Evolutionary conservation across 1,284 basidiomycete species (phyloP).

Genomic region (Ceratobasidium theobromae): DNA sequence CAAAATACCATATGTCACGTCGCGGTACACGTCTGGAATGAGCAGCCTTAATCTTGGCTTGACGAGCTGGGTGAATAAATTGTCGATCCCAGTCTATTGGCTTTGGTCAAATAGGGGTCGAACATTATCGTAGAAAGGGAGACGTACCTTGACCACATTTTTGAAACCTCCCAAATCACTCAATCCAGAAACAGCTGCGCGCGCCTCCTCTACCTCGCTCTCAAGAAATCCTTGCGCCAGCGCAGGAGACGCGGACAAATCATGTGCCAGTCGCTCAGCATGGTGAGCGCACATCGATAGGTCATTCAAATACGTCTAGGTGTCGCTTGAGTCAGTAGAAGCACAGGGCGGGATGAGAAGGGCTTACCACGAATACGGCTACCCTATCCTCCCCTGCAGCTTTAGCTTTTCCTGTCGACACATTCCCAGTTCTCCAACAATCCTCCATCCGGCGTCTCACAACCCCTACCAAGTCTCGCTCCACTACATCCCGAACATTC

Average conservation of each 20-base stretch:
- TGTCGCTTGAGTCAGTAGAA: conserved; percentile 63
- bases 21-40: conserved; percentile 85
- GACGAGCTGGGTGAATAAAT: conserved; percentile 90
- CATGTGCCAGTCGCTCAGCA: conserved; percentile 75
- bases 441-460: conserved; percentile 83
- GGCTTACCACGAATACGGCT: conserved; percentile 73
- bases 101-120: conserved; percentile 29
- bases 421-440: conserved; percentile 56
- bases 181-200: conserved; percentile 1
- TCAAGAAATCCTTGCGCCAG: conserved; percentile 72
- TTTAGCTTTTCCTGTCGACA: conserved; percentile 62
- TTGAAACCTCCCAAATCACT: conserved; percentile 21
- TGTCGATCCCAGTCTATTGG: conserved; percentile 79
- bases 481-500: conserved; percentile 70
- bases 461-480: conserved; percentile 75
- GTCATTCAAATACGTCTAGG: conserved; percentile 83
- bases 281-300: conserved; percentile 48
- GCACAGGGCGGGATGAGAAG: conserved; percentile 3
- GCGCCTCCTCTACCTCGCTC: conserved; percentile 53
- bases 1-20: conserved; percentile 64
- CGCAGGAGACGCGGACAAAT: conserved; percentile 58
- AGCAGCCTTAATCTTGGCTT: conserved; percentile 82
- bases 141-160: conserved; percentile 17
- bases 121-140: conserved; percentile 41
- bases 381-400: conserved; percentile 74